Evolutionary conservation across 768 basidiomycete genomes (phyloP).

Genomic region (Pisolithus orientalis): DNA sequence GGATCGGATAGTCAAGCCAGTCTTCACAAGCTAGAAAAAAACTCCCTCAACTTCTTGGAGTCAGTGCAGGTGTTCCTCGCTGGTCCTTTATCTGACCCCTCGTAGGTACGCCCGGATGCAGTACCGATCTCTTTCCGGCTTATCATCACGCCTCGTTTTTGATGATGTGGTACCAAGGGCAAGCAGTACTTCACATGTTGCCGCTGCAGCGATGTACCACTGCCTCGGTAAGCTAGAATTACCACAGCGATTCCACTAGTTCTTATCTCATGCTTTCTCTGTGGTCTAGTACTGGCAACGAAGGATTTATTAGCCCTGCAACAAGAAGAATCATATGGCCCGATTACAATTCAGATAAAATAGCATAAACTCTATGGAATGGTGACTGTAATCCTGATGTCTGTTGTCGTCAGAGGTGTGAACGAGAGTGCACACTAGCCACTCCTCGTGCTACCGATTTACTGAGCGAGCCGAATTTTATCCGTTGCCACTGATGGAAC

Average conservation of each 20-base stretch:
- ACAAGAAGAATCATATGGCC: conserved; percentile 57
- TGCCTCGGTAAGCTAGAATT: conserved; percentile 55
- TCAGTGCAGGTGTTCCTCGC: conserved; percentile 26
- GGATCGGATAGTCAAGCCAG: conserved; percentile 43
- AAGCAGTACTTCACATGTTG: conserved; percentile 70
- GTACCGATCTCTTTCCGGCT: conserved; percentile 47
- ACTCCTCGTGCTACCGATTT: too few relatives aligned
- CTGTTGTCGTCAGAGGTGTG: too few relatives aligned
- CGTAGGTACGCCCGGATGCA: conserved; percentile 76
- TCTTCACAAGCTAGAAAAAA: conserved; percentile 59
- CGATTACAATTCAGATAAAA: conserved; percentile 36
- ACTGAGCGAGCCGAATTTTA: too few relatives aligned
- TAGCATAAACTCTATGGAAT: conserved; percentile 10
- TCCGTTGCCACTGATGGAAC: too few relatives aligned
- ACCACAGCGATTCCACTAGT: neutral
- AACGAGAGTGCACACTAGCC: too few relatives aligned
- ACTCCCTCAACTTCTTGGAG: conserved; percentile 79
- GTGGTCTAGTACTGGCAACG: conserved; percentile 61
- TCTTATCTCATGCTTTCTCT: neutral
- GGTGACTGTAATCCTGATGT: neutral
- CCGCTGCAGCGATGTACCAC: conserved; percentile 79
- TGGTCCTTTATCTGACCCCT: conserved; percentile 8
- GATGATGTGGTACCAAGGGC: conserved; percentile 58
- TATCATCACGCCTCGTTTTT: conserved; percentile 46
- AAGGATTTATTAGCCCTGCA: conserved; percentile 61